A percentile compares a stretch with the other conserved stretches of the same genome.
These are phyloP conservation scores for Sugiyamaella smithiae DNA, from an alignment of 805 yeast species.

Conservation along the genomic window DNA sequence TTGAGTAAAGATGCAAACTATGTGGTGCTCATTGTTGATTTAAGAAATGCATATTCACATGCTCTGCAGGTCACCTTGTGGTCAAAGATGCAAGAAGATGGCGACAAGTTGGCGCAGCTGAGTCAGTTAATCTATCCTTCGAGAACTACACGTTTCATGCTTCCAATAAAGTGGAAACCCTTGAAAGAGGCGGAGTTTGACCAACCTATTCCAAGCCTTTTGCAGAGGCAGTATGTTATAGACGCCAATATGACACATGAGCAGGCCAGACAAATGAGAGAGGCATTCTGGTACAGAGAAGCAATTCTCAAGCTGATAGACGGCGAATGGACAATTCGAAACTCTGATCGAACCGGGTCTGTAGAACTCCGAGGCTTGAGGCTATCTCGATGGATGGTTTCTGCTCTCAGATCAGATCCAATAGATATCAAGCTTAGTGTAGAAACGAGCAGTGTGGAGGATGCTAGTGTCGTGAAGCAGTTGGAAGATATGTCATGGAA, in stretches of 20 bases:
- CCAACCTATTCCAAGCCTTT: slow-evolving; percentile 64
- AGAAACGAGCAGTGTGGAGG: slow-evolving; percentile 5
- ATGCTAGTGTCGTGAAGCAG: slow-evolving; percentile 31
- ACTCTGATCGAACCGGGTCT: slow-evolving; percentile 44
- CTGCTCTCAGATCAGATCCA: slow-evolving; percentile 38
- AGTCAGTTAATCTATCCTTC: slow-evolving; percentile 39
- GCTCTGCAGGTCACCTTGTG: slow-evolving; percentile 34
- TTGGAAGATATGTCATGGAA: slow-evolving; percentile 15
- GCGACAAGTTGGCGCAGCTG: slow-evolving; percentile 7
- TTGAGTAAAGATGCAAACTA: slow-evolving; percentile 38
- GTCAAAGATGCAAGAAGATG: slow-evolving; percentile 11
- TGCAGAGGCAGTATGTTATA: slow-evolving; percentile 66
- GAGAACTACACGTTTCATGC: slow-evolving; percentile 55
- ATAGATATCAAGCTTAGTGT: slow-evolving; percentile 37
- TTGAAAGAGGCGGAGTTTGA: slow-evolving; percentile 43
- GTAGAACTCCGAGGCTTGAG: slow-evolving; percentile 67
- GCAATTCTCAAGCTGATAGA: slow-evolving; percentile 53
- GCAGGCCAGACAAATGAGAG: slow-evolving; percentile 55
- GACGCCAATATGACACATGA: slow-evolving; percentile 46
- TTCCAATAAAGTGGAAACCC: slow-evolving; percentile 64
- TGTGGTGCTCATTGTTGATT: slow-evolving; percentile 66
- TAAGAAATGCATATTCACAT: slow-evolving; percentile 78
- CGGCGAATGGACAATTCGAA: slow-evolving; percentile 59
- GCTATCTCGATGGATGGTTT: slow-evolving; percentile 59
- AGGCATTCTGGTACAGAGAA: slow-evolving; percentile 79